phyloP scores from a whole-genome alignment of 176 grass and related monocot species.

The Phragmites australis region DNA sequence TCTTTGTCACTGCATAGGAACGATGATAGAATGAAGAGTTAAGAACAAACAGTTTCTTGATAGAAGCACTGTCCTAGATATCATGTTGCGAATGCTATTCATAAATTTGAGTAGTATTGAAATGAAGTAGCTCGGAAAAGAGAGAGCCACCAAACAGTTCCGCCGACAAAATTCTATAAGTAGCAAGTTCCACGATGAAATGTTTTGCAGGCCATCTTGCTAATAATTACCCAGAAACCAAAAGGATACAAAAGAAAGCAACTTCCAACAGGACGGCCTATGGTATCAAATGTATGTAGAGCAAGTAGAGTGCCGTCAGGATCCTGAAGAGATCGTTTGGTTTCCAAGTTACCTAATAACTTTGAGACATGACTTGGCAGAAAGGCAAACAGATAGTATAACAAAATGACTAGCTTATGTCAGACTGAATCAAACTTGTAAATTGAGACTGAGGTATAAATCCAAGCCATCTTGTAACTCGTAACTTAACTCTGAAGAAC shows the following conservation, averaged over 20 bases:
- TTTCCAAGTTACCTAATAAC: neutral
- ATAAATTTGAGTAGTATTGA: neutral
- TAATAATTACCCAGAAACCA: neutral
- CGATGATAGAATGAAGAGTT: constrained; percentile 10
- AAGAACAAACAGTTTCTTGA: constrained; percentile 24
- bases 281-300: constrained; percentile 5
- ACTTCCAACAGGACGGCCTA: neutral
- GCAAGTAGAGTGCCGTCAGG: neutral
- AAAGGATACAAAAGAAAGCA: neutral
- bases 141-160: neutral
- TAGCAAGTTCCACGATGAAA: neutral
- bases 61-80: neutral
- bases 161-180: neutral
- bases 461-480: neutral
- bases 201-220: neutral
- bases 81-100: neutral
- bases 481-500: neutral
- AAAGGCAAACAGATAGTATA: neutral
- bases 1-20: neutral
- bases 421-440: neutral
- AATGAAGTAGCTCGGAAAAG: neutral
- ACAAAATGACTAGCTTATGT: neutral
- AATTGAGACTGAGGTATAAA: neutral
- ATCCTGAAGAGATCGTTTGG: neutral
- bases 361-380: neutral